These are phyloP conservation scores for Sugiyamaella paludigena DNA, from an alignment of 1,139 yeast genomes.

Conservation along the genomic window DNA sequence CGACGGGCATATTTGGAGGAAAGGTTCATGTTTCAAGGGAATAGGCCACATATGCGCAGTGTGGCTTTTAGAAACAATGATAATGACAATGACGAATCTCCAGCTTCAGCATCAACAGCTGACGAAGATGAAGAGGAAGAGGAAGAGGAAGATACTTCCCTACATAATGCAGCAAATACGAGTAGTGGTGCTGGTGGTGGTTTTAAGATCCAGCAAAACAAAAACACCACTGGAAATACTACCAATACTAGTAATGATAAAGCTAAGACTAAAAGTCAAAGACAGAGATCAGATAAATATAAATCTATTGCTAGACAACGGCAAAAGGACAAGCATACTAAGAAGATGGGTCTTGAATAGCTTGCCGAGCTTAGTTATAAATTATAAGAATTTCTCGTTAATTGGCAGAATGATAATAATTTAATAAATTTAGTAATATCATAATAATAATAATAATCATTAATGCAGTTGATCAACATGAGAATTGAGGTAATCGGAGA, in stretches of 20 bases:
- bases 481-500: too few relatives aligned
- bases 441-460: too few relatives aligned
- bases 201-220: not conserved
- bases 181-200: not conserved
- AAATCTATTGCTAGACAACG: constrained; percentile 12
- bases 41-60: constrained; percentile 18
- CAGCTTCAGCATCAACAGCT: constrained; percentile 11
- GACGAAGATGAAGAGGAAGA: constrained; percentile 3
- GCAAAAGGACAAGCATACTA: constrained; percentile 17
- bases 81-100: constrained; percentile 4
- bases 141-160: not conserved
- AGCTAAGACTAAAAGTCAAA: constrained; percentile 3
- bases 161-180: not conserved
- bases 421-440: not conserved
- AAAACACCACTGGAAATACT: not conserved
- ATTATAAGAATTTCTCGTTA: too few relatives aligned
- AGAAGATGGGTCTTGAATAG: constrained; percentile 17
- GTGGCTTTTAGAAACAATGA: constrained; percentile 5
- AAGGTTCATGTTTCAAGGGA: constrained; percentile 46
- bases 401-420: too few relatives aligned
- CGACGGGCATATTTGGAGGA: constrained; percentile 53
- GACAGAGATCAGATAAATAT: constrained; percentile 13
- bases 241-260: not conserved
- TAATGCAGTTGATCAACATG: too few relatives aligned
- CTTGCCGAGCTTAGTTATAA: too few relatives aligned